Evolutionary conservation across 352 stramenopile species (phyloP).

Genomic region (Phytophthora colocasiae): DNA sequence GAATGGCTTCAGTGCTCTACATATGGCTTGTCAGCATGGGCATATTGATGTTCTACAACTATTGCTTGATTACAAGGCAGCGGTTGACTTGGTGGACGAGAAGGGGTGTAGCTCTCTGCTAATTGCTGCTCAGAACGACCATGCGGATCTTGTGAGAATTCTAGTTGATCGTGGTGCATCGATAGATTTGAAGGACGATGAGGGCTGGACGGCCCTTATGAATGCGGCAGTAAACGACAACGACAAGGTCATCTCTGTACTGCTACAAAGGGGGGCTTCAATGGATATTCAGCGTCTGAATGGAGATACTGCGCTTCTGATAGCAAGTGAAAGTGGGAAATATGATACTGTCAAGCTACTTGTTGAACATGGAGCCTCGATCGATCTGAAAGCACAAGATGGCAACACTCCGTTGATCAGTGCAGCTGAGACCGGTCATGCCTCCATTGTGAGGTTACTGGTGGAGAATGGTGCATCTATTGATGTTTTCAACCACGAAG

Average conservation of each 20-base stretch:
- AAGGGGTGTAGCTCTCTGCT: neutral
- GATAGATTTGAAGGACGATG: neutral
- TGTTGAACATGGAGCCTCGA: slow-evolving; percentile 7
- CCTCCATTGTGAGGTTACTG: slow-evolving; percentile 8
- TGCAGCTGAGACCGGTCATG: slow-evolving; percentile 3
- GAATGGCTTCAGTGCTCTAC: neutral
- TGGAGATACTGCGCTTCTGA: neutral
- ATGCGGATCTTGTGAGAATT: neutral
- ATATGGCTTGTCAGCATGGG: neutral
- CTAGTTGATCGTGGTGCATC: neutral
- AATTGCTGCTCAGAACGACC: neutral
- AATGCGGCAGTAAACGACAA: neutral
- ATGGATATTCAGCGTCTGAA: neutral
- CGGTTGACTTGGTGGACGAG: neutral
- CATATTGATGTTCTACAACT: neutral
- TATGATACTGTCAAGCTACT: slow-evolving; percentile 4
- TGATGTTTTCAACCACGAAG: neutral
- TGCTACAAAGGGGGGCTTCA: neutral
- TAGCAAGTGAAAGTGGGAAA: neutral
- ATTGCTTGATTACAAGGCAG: neutral
- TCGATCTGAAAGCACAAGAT: slow-evolving; percentile 9
- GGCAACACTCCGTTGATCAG: slow-evolving; percentile 8
- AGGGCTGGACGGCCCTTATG: neutral
- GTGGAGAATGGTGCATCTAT: slow-evolving; percentile 1
- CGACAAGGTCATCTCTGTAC: neutral